phyloP scores from a whole-genome alignment of 805 yeast genomes.

The Starmera dryadoides region DNA sequence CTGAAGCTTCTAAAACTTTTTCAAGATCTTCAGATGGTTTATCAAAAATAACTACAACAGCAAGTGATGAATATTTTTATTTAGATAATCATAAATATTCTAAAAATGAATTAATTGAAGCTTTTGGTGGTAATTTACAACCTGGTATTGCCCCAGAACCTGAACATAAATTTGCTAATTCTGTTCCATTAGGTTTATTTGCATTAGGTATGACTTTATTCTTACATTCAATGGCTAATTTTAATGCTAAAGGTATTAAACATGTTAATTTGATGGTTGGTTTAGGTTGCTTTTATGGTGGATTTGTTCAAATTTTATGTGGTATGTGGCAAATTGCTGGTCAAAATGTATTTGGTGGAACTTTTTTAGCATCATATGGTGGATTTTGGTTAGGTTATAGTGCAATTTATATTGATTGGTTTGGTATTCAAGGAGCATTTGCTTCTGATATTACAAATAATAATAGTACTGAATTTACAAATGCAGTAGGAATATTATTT shows the following conservation, averaged over 20 bases:
- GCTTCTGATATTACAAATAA: constrained; percentile 25
- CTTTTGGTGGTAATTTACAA: constrained; percentile 69
- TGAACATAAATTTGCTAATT: constrained; percentile 47
- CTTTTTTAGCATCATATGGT: constrained; percentile 31
- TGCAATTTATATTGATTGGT: constrained; percentile 46
- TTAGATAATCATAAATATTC: constrained; percentile 18
- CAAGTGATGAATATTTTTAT: background rate
- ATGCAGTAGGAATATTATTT: constrained; percentile 45
- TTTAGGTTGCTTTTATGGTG: constrained; percentile 57
- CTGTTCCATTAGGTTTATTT: constrained; percentile 57
- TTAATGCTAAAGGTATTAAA: constrained; percentile 49
- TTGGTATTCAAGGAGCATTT: constrained; percentile 38
- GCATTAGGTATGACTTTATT: constrained; percentile 61
- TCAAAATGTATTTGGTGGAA: constrained; percentile 61
- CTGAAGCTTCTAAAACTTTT: background rate
- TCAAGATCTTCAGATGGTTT: background rate
- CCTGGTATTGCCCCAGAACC: constrained; percentile 48
- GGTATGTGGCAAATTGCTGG: constrained; percentile 65
- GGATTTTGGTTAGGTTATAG: constrained; percentile 65
- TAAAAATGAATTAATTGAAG: constrained; percentile 43
- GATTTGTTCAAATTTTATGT: constrained; percentile 50
- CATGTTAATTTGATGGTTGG: constrained; percentile 54
- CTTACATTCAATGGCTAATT: constrained; percentile 46
- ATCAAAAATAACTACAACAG: background rate
- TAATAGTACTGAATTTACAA: constrained; percentile 27